Base-by-base conservation (phyloP, 108 stramenopile species). In the Nitzschia sp. region DNA sequence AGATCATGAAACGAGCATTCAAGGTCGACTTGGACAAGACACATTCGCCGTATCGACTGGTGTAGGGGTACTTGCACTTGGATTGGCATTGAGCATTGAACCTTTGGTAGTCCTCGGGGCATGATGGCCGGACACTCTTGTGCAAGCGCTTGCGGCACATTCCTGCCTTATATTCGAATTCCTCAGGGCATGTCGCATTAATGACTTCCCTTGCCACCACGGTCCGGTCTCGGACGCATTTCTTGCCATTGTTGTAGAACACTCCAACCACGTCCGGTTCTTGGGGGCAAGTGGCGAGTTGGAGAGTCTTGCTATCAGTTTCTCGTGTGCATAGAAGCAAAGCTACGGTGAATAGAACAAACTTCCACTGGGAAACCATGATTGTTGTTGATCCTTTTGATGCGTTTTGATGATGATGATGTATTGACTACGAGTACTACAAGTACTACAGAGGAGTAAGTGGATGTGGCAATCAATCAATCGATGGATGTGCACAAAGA, bases 261-360 rank as follows among this genome's bases (percentile, higher is more conserved):
- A 19, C 25, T 11, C 70, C 70, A 10, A 62, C 39, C 40, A 71
- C 70, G 21, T 71, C 46, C 11, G 70, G 60, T 71, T 71, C 70
- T 41, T 51, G 21, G 15, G 70, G 70, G 41, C 70, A 71, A 11
- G 19, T n/a, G 20, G 70, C 70, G 19, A 71, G 29, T 42, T 10
- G 51, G 10, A 71, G 60, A 15, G 60, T 71, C 7, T 57, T 57
- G 12, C 54, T 48, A 15, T 48, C 17, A 3, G 46, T 48, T 17
- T 17, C 17, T 48, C n/a, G 14, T 48, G 17, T 48, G 46, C 46
- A 48, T 48, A 48, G 46, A 2, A 48, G 17, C 46, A 48, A 17
- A 3, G 46, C 46, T 34, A 5, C 29, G 5, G 29, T 34, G 29
- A 34, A 34, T 34, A 34, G 29, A 34, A 34, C 29, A 34, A 34